Evolutionary conservation across 2,329 filamentous ascomycete species (phyloP), one percentile per base, ranked within the genome.

Genomic region (Onygena corvina): DNA sequence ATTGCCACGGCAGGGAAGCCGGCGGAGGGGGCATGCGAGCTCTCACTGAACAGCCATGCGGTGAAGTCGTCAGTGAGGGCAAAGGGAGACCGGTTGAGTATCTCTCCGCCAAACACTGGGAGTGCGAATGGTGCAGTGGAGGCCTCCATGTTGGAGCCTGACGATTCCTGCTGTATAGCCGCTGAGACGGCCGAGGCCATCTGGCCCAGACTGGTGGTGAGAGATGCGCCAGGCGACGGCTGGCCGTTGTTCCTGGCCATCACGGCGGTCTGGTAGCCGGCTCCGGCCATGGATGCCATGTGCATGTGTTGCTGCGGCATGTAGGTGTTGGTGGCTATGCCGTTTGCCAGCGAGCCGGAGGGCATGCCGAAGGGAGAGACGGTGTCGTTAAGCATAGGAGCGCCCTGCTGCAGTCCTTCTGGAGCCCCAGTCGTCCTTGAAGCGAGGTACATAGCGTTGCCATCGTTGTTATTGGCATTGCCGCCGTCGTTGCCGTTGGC

Each of bases 11-110:
- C 53, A 5, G 62, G 59, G 50, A 75, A 76, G 14, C 69, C 71
- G 57, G 78, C 67, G 2, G 77, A 76, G 3, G 71, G 71, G 9
- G 67, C 70, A 25, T 76, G 70, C 12, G 76, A 70, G 14, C 76
- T 75, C 30, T 80, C 81, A 61, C 84, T 89, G 67, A 93, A 93
- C 21, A 93, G 67, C 73, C 84, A 94, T 3, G 83, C 81, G 55
- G 89, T 82, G 59, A 92, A 92, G 60, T 94, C 87, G 61, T 93
- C 86, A 0, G 86, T 83, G 70, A 93, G 84, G 6, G 84, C 82
- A 61, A 90, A 90, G 0, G 90, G 88, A 2, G 88, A 94, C 50
- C 90, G 85, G 57, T 85, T 89, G 52, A 86, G 81, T 14, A 79
- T 83, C 58, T 94, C 87, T 21, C 77, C 81, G 12, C 87, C 87